Percentiles rank a stretch among this genome's conserved stretches.
phyloP scores from a whole-genome alignment of 306 rosid species.

The Comarum palustre region DNA sequence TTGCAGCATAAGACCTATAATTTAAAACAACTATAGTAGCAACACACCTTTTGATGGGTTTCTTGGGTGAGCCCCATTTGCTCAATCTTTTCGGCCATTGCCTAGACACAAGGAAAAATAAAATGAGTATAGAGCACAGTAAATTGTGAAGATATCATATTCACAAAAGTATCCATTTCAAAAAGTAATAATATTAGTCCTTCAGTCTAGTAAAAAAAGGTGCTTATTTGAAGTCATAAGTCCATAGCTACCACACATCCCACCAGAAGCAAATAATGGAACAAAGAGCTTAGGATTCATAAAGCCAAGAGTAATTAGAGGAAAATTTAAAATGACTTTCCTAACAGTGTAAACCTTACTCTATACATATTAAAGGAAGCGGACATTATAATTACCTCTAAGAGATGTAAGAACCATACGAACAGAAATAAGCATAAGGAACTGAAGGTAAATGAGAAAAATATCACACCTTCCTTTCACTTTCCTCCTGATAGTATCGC shows the following conservation, averaged over 20 bases:
- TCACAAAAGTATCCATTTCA: not conserved
- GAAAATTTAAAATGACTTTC: too few species aligned
- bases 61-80: slow-evolving; percentile 72
- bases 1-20: not conserved
- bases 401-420: not conserved
- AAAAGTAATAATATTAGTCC: not conserved
- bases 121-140: slow-evolving; percentile 5
- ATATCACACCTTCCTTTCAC: slow-evolving; percentile 65
- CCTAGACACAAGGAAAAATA: slow-evolving; percentile 42
- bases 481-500: slow-evolving; percentile 85
- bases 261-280: too few species aligned
- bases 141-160: not conserved
- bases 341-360: too few species aligned
- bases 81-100: slow-evolving; percentile 92
- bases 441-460: not conserved
- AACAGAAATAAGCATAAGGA: not conserved
- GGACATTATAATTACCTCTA: too few species aligned
- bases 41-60: slow-evolving; percentile 72
- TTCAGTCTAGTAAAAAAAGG: not conserved
- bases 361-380: not conserved
- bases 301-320: too few species aligned
- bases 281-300: too few species aligned
- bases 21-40: not conserved
- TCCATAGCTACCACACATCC: too few species aligned
- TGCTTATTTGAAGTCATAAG: not conserved